Evolutionary conservation across 192 early-diverging fungal genomes (phyloP).

Genomic region (Gonapodya prolifera): DNA sequence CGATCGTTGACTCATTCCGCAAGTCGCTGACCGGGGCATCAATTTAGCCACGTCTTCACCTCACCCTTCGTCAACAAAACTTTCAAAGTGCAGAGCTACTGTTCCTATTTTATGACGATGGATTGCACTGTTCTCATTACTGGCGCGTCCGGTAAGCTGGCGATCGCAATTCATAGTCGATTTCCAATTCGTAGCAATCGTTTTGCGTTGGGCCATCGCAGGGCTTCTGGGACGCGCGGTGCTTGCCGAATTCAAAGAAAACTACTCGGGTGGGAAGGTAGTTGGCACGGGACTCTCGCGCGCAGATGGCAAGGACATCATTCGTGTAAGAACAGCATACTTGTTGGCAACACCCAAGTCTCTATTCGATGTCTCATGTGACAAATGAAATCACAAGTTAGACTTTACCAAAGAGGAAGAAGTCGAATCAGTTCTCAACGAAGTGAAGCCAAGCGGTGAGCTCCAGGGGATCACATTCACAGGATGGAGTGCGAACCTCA

Average conservation of each 20-base stretch:
- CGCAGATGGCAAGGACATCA: slow-evolving; percentile 26
- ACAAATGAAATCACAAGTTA: slow-evolving; percentile 40
- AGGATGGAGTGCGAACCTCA: too few relatives aligned
- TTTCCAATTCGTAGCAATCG: neutral
- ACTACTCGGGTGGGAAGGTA: slow-evolving; percentile 21
- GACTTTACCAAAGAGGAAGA: slow-evolving; percentile 47
- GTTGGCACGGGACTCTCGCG: slow-evolving; percentile 61
- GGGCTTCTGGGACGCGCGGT: slow-evolving; percentile 75
- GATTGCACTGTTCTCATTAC: neutral
- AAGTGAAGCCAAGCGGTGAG: slow-evolving; percentile 42
- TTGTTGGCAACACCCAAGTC: too few relatives aligned
- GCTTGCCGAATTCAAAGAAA: slow-evolving; percentile 28
- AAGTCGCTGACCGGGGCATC: too few relatives aligned
- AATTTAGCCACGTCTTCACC: too few relatives aligned
- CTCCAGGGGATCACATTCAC: too few relatives aligned
- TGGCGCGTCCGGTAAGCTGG: neutral
- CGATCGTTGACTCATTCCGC: neutral
- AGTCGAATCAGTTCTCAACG: slow-evolving; percentile 33
- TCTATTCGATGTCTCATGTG: neutral
- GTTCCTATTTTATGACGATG: neutral
- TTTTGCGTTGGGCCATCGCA: slow-evolving; percentile 14
- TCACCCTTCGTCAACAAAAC: too few relatives aligned
- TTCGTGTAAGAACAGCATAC: slow-evolving; percentile 37
- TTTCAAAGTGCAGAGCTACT: too few relatives aligned
- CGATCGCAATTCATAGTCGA: neutral